A percentile compares a stretch with the other conserved stretches of the same genome.
phyloP scores from a whole-genome alignment of 495 filamentous ascomycete genomes.

The Cercophora scortea region DNA sequence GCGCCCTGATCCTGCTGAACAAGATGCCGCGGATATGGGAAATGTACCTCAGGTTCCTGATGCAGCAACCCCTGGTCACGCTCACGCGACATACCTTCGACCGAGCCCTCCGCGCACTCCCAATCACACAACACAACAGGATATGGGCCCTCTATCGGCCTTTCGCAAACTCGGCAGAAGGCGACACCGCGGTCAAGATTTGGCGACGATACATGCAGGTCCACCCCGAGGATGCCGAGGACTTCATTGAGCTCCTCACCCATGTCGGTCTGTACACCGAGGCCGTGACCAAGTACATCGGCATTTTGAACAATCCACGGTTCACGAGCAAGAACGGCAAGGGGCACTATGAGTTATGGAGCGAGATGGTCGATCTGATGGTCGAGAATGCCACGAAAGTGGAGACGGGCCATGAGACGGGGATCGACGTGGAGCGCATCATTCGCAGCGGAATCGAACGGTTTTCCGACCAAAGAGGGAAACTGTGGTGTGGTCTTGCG shows the following conservation, averaged over 20 bases:
- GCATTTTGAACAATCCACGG: conserved; percentile 83
- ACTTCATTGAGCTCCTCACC: conserved; percentile 82
- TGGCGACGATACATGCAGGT: conserved; percentile 98
- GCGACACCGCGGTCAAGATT: conserved; percentile 83
- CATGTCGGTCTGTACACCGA: conserved; percentile 82
- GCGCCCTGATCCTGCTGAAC: conserved; percentile 87
- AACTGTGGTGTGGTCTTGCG: conserved; percentile 91
- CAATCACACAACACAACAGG: conserved; percentile 92
- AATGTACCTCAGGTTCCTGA: conserved; percentile 89
- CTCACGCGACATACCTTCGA: conserved; percentile 88
- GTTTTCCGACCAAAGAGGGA: conserved; percentile 91
- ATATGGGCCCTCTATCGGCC: conserved; percentile 90
- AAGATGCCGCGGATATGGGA: conserved; percentile 99
- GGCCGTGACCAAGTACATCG: conserved; percentile 87
- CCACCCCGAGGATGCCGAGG: conserved; percentile 91
- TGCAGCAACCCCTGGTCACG: conserved; percentile 88
- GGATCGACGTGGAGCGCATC: conserved; percentile 89
- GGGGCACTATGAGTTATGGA: conserved; percentile 95
- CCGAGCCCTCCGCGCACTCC: conserved; percentile 86
- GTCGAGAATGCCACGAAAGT: conserved; percentile 85
- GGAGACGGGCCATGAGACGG: conserved; percentile 65
- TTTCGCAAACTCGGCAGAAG: conserved; percentile 89
- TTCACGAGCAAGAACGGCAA: conserved; percentile 92
- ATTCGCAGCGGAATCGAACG: conserved; percentile 87
- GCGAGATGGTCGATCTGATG: conserved; percentile 95